A percentile compares a stretch with the other conserved stretches of the same genome.
Conservation (phyloP, 345 rosid genomes). For the Angophora floribunda region DNA sequence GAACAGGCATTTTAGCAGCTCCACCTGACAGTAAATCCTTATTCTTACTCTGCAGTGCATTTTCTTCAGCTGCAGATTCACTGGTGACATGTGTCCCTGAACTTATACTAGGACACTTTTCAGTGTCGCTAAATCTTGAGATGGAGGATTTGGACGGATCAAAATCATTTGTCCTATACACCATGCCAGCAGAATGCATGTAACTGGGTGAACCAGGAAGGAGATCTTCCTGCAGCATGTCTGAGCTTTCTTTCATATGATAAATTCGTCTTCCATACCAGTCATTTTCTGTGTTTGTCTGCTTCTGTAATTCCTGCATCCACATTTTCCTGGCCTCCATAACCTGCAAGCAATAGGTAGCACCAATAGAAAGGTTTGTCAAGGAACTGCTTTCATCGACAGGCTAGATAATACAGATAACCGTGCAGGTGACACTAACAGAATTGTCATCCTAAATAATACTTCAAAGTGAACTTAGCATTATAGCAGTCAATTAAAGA, state of each 20-base stretch:
- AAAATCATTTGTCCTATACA: slow-evolving; percentile 14
- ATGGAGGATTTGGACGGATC: slow-evolving; percentile 23
- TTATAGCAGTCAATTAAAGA: background rate
- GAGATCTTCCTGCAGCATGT: slow-evolving; percentile 13
- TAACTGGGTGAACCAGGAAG: slow-evolving; percentile 9
- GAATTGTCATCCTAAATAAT: background rate
- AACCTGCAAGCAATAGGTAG: slow-evolving; percentile 32
- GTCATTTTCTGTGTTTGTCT: slow-evolving; percentile 26
- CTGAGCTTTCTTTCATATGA: background rate
- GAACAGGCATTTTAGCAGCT: slow-evolving; percentile 29
- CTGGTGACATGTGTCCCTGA: slow-evolving; percentile 42
- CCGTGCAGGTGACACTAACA: background rate
- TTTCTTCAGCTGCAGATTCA: slow-evolving; percentile 60
- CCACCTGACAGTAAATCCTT: slow-evolving; percentile 14
- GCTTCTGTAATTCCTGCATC: slow-evolving; percentile 71
- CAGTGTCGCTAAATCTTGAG: slow-evolving; percentile 36
- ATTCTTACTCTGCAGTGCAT: slow-evolving; percentile 15
- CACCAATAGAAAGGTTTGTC: background rate
- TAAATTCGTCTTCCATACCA: slow-evolving; percentile 37
- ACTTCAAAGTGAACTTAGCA: background rate
- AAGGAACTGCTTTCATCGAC: background rate
- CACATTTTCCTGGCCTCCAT: slow-evolving; percentile 71
- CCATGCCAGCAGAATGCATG: slow-evolving; percentile 10
- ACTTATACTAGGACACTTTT: slow-evolving; percentile 49
- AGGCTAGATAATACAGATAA: background rate